Percentiles rank a stretch among this genome's conserved stretches.
Evolutionary conservation across 2,329 filamentous ascomycete species (phyloP).

Genomic region (Aureobasidium melanogenum): DNA sequence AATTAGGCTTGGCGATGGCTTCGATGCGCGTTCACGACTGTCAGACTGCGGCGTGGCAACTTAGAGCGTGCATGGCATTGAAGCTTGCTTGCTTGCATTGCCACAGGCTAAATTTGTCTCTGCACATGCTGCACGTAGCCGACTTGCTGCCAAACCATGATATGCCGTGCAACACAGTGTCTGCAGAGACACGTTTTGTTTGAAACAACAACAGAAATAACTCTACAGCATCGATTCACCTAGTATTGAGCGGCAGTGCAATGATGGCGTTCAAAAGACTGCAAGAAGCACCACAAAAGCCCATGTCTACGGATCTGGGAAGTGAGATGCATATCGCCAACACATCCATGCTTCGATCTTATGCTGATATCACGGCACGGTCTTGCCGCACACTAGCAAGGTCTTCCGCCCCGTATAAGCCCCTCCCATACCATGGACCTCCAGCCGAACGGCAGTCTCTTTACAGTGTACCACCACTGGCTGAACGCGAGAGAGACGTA

Average conservation of each 20-base stretch:
- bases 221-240: background rate
- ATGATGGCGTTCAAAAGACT: background rate
- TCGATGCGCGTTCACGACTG: background rate
- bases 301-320: background rate
- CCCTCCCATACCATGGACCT: constrained; percentile 3
- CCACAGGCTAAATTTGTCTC: background rate
- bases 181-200: background rate
- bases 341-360: background rate
- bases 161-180: background rate
- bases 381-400: constrained; percentile 6
- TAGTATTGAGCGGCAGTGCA: background rate
- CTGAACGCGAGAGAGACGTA: background rate
- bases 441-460: background rate
- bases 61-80: background rate
- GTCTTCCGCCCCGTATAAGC: background rate
- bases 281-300: background rate
- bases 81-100: background rate
- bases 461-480: background rate
- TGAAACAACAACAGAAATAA: background rate
- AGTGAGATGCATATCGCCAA: background rate
- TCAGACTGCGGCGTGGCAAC: background rate
- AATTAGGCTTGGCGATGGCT: background rate
- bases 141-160: background rate
- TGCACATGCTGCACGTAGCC: background rate
- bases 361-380: constrained; percentile 2